Conservation (phyloP, 139 green algal species). For the Chlorella sp. region DNA sequence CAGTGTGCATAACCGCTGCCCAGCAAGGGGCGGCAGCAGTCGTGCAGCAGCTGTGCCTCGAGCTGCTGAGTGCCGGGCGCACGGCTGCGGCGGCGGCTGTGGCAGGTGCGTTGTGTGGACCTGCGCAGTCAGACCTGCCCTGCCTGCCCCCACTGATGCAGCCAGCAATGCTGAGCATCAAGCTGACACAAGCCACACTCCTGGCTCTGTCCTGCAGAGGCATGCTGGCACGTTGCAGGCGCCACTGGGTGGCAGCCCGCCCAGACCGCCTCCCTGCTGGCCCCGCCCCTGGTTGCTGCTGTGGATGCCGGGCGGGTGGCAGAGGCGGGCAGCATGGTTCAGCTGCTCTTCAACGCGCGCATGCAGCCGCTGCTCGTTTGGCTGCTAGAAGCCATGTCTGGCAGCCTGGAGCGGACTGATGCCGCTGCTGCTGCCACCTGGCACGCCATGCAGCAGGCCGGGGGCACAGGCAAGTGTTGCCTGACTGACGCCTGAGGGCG, state of each 20-base stretch:
- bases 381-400: background rate
- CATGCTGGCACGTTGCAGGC: conserved; percentile 1
- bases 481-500: too few relatives aligned
- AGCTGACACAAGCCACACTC: background rate
- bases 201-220: background rate
- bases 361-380: conserved; percentile 20
- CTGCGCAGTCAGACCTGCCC: background rate
- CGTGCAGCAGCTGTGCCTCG: background rate
- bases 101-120: background rate
- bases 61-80: background rate
- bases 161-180: background rate
- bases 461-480: background rate
- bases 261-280: background rate
- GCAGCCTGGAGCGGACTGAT: background rate
- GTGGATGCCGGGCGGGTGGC: background rate
- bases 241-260: background rate
- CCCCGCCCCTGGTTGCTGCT: background rate
- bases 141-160: background rate
- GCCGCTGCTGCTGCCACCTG: background rate
- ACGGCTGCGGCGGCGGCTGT: background rate
- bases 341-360: background rate
- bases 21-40: background rate
- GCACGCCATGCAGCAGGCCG: background rate
- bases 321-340: background rate
- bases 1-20: background rate